These are phyloP conservation scores for Spizellomyces sp. DNA, from an alignment of 192 early-diverging fungal species.

Conservation along the genomic window DNA sequence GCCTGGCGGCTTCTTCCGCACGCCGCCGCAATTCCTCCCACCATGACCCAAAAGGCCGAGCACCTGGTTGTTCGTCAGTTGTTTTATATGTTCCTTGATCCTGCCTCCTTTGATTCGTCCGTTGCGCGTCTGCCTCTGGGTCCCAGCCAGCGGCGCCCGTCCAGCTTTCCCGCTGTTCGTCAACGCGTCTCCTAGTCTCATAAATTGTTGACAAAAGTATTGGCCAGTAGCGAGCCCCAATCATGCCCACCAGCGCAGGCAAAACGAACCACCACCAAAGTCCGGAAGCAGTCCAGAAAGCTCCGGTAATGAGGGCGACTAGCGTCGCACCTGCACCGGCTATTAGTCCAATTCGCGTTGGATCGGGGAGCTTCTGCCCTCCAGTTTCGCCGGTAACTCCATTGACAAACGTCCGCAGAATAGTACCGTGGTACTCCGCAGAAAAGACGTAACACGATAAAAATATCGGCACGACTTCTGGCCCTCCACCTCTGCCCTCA, in stretches of 20 bases:
- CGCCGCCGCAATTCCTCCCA: constrained; percentile 23
- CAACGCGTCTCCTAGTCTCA: constrained; percentile 1
- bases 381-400: constrained; percentile 19
- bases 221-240: constrained; percentile 21
- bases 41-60: not conserved
- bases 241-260: constrained; percentile 10
- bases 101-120: not conserved
- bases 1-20: constrained; percentile 6
- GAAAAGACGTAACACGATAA: constrained; percentile 17
- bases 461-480: constrained; percentile 18
- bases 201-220: constrained; percentile 5
- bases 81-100: not conserved
- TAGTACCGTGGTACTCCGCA: constrained; percentile 10
- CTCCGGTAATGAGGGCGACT: constrained; percentile 9
- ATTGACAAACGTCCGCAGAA: constrained; percentile 28
- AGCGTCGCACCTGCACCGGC: constrained; percentile 1
- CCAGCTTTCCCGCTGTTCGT: not conserved
- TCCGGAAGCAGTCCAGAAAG: not conserved
- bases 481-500: not conserved
- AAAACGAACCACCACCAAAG: constrained; percentile 23
- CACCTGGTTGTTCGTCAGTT: not conserved
- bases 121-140: not conserved
- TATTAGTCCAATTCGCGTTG: constrained; percentile 6
- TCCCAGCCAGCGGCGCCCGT: not conserved
- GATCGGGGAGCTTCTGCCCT: constrained; percentile 13